Base-by-base conservation (phyloP, 495 filamentous ascomycete species). In the Pyronema domesticum region DNA sequence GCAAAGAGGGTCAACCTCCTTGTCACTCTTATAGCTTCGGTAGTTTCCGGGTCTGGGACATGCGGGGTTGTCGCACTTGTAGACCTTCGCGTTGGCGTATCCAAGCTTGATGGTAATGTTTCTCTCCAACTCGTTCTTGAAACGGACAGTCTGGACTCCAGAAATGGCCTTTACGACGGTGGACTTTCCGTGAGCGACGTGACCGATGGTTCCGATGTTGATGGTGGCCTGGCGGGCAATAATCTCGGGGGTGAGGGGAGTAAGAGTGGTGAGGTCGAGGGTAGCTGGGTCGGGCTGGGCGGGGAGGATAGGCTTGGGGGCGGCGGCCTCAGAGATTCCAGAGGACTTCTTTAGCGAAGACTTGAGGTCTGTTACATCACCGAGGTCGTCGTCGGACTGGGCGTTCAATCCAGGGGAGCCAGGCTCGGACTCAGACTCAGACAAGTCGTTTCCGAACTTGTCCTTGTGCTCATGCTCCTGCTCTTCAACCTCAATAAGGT, bases 61-160 rank as follows among this genome's bases (percentile, higher is more conserved):
- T 56, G 80, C 83, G 46, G 71, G 69, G 70, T 85, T 95, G 68
- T 94, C 86, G 69, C 91, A 98, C 76, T 95, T 89, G 79, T 98
- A 98, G 71, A 98, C 85, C 72, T 98, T 98, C 57, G 91, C 91
- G 69, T 98, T 98, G 66, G 91, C 91, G 69, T 98, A 98, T 67
- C 91, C 91, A 66, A 98, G 79, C 79, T 98, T 98, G 73, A 98
- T 98, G 55, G 91, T 98, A 65, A 98, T 98, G 67, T 98, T 98
- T 60, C 91, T 77, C 73, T 96, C 91, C 70, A 95, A 72, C 70
- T 98, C 91, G 71, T 94, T 98, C 81, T 98, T 98, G 77, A 98
- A 98, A 56, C 91, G 79, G 63, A 98, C 91, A 11, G 91, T 98
- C 76, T 98, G 91, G 30, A 98, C 91, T 46, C 91, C 93, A 0